Percentiles rank a stretch among this genome's conserved stretches.
phyloP scores from a whole-genome alignment of 208 protist genomes.

The Lotmaria passim region DNA sequence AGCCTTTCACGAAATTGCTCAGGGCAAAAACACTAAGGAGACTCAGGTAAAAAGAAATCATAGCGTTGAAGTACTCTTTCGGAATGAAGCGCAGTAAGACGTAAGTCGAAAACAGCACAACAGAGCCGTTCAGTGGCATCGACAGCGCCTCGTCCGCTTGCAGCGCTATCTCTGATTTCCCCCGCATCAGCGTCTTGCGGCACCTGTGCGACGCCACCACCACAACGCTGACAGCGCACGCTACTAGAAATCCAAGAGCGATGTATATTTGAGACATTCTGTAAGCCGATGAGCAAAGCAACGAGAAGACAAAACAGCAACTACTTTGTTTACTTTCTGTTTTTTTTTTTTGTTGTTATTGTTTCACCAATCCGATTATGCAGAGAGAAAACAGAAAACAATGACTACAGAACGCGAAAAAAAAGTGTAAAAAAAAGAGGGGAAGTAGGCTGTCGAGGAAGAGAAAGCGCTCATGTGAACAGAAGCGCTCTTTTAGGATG shows the following conservation, averaged over 20 bases:
- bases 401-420: too few species aligned
- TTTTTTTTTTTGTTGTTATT: too few species aligned
- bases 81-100: constrained; percentile 82
- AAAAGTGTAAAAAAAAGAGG: too few species aligned
- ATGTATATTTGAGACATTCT: constrained; percentile 60
- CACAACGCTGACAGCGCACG: constrained; percentile 54
- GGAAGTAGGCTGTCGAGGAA: too few species aligned
- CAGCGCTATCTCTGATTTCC: constrained; percentile 40
- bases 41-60: constrained; percentile 80
- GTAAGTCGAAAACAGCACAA: constrained; percentile 81
- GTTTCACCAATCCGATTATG: too few species aligned
- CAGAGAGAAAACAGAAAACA: too few species aligned
- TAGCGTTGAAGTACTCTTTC: constrained; percentile 68
- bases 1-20: constrained; percentile 56
- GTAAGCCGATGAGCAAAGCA: not conserved
- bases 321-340: too few species aligned
- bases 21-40: constrained; percentile 74
- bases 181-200: constrained; percentile 41
- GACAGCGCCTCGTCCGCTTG: constrained; percentile 60
- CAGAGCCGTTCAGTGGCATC: constrained; percentile 82
- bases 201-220: constrained; percentile 48
- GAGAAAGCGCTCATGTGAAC: too few species aligned
- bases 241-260: constrained; percentile 49
- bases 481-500: too few species aligned
- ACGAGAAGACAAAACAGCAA: constrained; percentile 9